Base-by-base conservation (phyloP, 2,329 filamentous ascomycete species). In the Penicillium brevicompactum region DNA sequence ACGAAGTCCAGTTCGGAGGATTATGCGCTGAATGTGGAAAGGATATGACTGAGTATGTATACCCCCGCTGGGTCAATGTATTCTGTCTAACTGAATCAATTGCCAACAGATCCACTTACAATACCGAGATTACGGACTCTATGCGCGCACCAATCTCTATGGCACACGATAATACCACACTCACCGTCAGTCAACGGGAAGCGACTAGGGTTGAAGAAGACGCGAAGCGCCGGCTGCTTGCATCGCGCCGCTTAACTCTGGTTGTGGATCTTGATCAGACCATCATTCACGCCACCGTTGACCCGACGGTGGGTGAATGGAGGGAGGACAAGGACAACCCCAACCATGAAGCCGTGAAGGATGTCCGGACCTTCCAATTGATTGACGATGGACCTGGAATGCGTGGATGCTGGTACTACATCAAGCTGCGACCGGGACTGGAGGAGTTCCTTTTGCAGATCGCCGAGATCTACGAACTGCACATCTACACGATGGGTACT, bases 401-500 rank as follows among this genome's bases (percentile, higher is more conserved):
- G 58, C 78, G 84, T 46, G 87, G 87, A n/a, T 93, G 89, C 70
- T 96, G 89, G 84, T 99, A 99, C 75, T 99, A 97, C 75, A 96
- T 99, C 79, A 99, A 99, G 78, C 86, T 96, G 77, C 90, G 94
- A 34, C 94, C 94, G 0, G 92, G 92, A 2, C 78, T 97, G 48
- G 81, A 86, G 59, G 84, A 88, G 41, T 99, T 99, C 69, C 80
- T 99, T 46, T 81, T 89, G 55, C 84, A 85, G 49, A 83, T 97
- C 46, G 85, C 91, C 1, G 83, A 87, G 67, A 79, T 94, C 67
- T 99, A 94, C 76, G 94, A 99, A 77, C 81, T 97, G 68, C 94
- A 99, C 72, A 93, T 99, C 60, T 99, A 99, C 78, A 99, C 94
- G 42, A 99, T 99, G 94, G 94, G 93, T 53, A 99, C 94, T 21